A percentile compares a stretch with the other conserved stretches of the same genome.
These are phyloP conservation scores for Saccharomyces hybrid DNA, from an alignment of 1,139 yeast species.

Conservation along the genomic window DNA sequence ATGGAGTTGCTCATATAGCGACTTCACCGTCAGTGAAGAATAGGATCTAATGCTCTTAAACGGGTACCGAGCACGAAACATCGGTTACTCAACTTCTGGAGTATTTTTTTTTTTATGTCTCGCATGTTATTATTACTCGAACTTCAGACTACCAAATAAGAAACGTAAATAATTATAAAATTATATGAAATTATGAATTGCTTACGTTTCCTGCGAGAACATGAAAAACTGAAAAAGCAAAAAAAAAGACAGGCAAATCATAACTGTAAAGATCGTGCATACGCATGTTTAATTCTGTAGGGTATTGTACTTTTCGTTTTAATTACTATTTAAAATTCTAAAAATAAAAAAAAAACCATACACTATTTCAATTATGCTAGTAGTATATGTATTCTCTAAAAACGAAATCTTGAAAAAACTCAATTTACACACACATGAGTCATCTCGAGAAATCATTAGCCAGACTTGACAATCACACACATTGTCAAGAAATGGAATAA, in stretches of 20 bases:
- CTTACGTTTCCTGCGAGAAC: background rate
- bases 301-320: background rate
- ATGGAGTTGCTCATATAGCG: constrained; percentile 9
- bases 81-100: background rate
- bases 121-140: background rate
- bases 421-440: constrained; percentile 1
- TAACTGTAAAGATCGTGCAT: background rate
- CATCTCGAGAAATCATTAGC: background rate
- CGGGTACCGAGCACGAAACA: background rate
- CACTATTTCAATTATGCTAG: background rate
- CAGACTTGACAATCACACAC: constrained; percentile 1
- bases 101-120: background rate
- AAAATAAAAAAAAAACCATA: background rate
- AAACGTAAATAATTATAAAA: background rate
- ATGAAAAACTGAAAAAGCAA: background rate
- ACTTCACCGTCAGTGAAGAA: constrained; percentile 10
- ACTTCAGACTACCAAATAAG: background rate
- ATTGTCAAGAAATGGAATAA: constrained; percentile 1
- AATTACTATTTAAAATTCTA: background rate
- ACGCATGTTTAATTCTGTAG: background rate
- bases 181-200: too few species aligned
- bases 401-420: background rate
- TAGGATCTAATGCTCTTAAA: background rate
- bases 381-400: background rate
- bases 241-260: background rate